Evolutionary conservation across 108 stramenopile genomes (phyloP).

Genomic region (Fistulifera pelliculosa): DNA sequence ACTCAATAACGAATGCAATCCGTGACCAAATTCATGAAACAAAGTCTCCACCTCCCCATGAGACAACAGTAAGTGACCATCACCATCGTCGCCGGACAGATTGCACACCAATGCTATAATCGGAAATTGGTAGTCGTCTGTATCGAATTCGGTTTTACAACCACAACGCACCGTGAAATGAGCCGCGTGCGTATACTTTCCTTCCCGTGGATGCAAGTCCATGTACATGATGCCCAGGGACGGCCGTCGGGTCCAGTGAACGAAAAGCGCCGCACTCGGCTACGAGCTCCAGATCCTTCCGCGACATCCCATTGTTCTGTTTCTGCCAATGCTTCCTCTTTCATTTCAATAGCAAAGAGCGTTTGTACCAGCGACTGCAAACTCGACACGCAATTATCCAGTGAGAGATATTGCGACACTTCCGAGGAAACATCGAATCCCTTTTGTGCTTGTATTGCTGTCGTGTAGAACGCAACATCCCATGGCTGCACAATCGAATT

Average conservation of each 20-base stretch:
- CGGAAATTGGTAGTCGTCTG: constrained; percentile 67
- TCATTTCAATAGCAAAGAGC: constrained; percentile 79
- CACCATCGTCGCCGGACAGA: constrained; percentile 34
- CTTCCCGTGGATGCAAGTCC: constrained; percentile 83
- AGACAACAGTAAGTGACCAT: constrained; percentile 30
- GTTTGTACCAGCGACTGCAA: constrained; percentile 51
- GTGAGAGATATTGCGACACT: constrained; percentile 53
- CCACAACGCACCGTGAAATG: constrained; percentile 98
- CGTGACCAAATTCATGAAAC: constrained; percentile 97
- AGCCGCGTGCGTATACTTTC: constrained; percentile 92
- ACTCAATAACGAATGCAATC: constrained; percentile 88
- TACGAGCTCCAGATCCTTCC: constrained; percentile 3
- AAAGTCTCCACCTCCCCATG: constrained; percentile 94
- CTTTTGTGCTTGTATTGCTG: constrained; percentile 45
- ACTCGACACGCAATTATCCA: constrained; percentile 62
- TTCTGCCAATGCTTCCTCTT: constrained; percentile 38
- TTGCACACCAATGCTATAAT: constrained; percentile 91
- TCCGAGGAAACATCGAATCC: constrained; percentile 28
- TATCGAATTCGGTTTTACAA: constrained; percentile 31
- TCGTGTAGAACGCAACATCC: constrained; percentile 80
- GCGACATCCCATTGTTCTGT: constrained; percentile 70
- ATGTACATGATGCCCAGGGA: constrained; percentile 86
- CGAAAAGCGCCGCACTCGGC: constrained; percentile 55
- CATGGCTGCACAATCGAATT: constrained; percentile 55
- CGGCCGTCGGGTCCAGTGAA: constrained; percentile 43